These are phyloP conservation scores for Chlamydomonas urium DNA, from an alignment of 139 green algal species.

Conservation along the genomic window DNA sequence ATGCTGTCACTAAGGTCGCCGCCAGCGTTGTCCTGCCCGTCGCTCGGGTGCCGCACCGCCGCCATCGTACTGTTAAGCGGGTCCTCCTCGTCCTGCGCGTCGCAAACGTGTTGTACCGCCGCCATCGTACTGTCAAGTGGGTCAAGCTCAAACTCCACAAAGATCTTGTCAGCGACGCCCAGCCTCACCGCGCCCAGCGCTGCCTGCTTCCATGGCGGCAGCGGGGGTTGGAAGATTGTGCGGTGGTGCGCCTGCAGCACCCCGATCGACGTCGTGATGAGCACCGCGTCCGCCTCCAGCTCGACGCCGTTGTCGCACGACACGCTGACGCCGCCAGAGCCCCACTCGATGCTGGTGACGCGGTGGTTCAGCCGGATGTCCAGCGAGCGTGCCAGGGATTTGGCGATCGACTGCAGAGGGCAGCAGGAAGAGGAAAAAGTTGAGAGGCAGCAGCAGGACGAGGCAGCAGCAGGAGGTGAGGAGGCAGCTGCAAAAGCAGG, in stretches of 20 bases:
- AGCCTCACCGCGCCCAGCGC: constrained; percentile 37
- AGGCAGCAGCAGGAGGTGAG: no score
- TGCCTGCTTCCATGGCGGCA: constrained; percentile 46
- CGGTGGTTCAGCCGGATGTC: constrained; percentile 8
- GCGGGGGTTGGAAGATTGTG: constrained; percentile 37
- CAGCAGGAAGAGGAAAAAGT: background rate
- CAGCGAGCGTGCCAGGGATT: background rate
- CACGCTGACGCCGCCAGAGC: background rate
- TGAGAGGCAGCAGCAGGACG: no score
- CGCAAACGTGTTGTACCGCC: no score
- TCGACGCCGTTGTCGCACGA: constrained; percentile 10
- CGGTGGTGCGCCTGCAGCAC: constrained; percentile 36
- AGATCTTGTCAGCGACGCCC: constrained; percentile 51
- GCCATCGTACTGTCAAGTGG: no score
- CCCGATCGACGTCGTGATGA: constrained; percentile 39
- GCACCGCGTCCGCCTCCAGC: constrained; percentile 29
- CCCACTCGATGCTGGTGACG: constrained; percentile 28
- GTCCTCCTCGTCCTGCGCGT: no score
- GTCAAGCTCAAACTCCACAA: constrained; percentile 46
- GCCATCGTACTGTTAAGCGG: no score
- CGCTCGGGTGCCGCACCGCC: no score
- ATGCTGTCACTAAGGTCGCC: no score
- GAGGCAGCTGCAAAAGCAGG: no score
- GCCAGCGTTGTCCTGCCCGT: no score
- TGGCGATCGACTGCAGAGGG: background rate